phyloP scores from a whole-genome alignment of 2,329 filamentous ascomycete genomes.

The Alternaria brassicae region DNA sequence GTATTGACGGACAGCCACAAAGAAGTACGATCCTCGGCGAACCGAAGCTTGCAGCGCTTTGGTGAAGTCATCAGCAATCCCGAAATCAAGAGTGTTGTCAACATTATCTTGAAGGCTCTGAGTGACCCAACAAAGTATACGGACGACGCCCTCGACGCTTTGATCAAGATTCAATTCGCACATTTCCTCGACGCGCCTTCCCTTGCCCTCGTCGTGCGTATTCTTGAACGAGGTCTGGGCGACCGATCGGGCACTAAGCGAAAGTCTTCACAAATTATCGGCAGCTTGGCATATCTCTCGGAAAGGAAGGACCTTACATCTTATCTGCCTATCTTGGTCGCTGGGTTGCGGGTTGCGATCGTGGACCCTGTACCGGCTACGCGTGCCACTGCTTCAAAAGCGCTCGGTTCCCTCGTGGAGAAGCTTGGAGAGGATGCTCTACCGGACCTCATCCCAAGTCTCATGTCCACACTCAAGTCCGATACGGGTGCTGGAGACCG shows the following conservation, averaged over 20 bases:
- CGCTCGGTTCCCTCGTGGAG: constrained; percentile 94
- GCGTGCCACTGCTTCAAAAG: constrained; percentile 93
- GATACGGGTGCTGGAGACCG: constrained; percentile 96
- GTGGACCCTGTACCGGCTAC: constrained; percentile 97
- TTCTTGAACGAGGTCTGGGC: constrained; percentile 87
- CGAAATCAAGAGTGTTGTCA: constrained; percentile 91
- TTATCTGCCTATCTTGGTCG: constrained; percentile 90
- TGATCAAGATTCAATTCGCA: constrained; percentile 98
- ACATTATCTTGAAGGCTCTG: constrained; percentile 90
- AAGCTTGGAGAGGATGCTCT: constrained; percentile 97
- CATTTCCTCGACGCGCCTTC: constrained; percentile 99
- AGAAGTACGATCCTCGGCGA: constrained; percentile 89
- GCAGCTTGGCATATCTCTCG: constrained; percentile 94
- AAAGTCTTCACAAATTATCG: constrained; percentile 97
- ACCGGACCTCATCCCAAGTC: constrained; percentile 93
- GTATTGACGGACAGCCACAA: constrained; percentile 98
- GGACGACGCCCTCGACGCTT: constrained; percentile 87
- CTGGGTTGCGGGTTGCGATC: constrained; percentile 84
- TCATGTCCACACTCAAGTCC: constrained; percentile 97
- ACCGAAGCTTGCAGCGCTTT: constrained; percentile 95
- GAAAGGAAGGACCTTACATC: constrained; percentile 92
- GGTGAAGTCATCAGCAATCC: constrained; percentile 98
- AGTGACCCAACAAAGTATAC: constrained; percentile 98
- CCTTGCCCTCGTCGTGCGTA: constrained; percentile 90
- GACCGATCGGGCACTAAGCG: constrained; percentile 95